Base-by-base conservation (phyloP, 495 filamentous ascomycete species). In the Aspergillus nanangensis region DNA sequence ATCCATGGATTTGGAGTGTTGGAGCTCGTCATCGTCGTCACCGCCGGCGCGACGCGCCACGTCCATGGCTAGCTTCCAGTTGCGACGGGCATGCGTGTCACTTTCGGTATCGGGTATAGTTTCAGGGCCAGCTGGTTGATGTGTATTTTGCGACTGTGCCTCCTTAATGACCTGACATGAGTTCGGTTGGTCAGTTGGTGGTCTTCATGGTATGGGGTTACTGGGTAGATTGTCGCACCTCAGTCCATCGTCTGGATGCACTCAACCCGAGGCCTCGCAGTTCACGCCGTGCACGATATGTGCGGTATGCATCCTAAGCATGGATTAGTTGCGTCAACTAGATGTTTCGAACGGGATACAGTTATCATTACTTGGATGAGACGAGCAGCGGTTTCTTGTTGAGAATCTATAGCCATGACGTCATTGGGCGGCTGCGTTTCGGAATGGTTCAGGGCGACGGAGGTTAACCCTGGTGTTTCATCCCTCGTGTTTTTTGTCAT, bases 61-160 rank as follows among this genome's bases (percentile, higher is more conserved):
- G 21, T 74, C 69, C 11, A 81, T 80, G 4, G 76, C 79, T 40
- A 83, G 84, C 43, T 83, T 78, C 91, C 91, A 96, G 44, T 87
- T 84, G 40, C 76, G 71, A 21, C 75, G 77, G 5, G 86, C 83
- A 27, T 69, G 57, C 3, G 14, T 21, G 15, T 38, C 7, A 29
- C 25, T 29, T n/a, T n/a, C n/a, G n/a, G n/a, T n/a, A n/a, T n/a
- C n/a, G n/a, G n/a, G n/a, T n/a, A n/a, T n/a, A n/a, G n/a, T n/a
- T n/a, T n/a, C n/a, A n/a, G n/a, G n/a, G n/a, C n/a, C n/a, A n/a
- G n/a, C n/a, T n/a, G n/a, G n/a, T n/a, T n/a, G n/a, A n/a, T n/a
- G n/a, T n/a, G n/a, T n/a, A n/a, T n/a, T n/a, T n/a, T n/a, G n/a
- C n/a, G n/a, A n/a, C n/a, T n/a, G n/a, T n/a, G n/a, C n/a, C n/a